phyloP scores from a whole-genome alignment of 495 filamentous ascomycete genomes.

The Aspergillus panamensis region DNA sequence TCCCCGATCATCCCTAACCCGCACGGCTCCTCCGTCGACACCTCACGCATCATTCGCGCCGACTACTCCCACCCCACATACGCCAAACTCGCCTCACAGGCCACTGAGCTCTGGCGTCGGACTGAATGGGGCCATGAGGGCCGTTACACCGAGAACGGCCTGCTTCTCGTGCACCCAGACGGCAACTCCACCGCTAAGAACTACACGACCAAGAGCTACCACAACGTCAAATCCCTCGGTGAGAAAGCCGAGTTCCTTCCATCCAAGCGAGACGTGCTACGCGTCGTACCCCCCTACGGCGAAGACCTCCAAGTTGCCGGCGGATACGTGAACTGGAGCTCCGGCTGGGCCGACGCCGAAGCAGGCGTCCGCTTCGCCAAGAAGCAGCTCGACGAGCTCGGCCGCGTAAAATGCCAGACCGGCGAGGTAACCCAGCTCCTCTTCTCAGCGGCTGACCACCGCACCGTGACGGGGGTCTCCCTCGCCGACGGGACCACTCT shows the following conservation, averaged over 20 bases:
- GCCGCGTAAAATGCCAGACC: slow-evolving; percentile 59
- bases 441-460: slow-evolving; percentile 17
- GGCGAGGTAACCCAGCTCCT: slow-evolving; percentile 60
- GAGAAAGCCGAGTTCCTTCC: slow-evolving; percentile 52
- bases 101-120: slow-evolving; percentile 68
- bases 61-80: slow-evolving; percentile 79
- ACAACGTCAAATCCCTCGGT: slow-evolving; percentile 53
- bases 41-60: slow-evolving; percentile 72
- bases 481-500: slow-evolving; percentile 53
- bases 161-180: slow-evolving; percentile 62
- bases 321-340: slow-evolving; percentile 78
- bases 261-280: slow-evolving; percentile 36
- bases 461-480: slow-evolving; percentile 49
- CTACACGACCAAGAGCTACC: slow-evolving; percentile 65
- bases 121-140: slow-evolving; percentile 58
- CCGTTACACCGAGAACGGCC: slow-evolving; percentile 72
- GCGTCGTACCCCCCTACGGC: slow-evolving; percentile 43
- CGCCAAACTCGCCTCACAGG: slow-evolving; percentile 61
- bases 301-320: slow-evolving; percentile 49
- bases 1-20: slow-evolving; percentile 63
- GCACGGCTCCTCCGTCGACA: slow-evolving; percentile 70
- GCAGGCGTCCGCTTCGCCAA: slow-evolving; percentile 67
- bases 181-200: slow-evolving; percentile 47
- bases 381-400: slow-evolving; percentile 54
- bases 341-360: slow-evolving; percentile 84